These are phyloP conservation scores for Akanthomyces uredinophilus DNA, from an alignment of 2,329 filamentous ascomycete genomes.

Conservation along the genomic window DNA sequence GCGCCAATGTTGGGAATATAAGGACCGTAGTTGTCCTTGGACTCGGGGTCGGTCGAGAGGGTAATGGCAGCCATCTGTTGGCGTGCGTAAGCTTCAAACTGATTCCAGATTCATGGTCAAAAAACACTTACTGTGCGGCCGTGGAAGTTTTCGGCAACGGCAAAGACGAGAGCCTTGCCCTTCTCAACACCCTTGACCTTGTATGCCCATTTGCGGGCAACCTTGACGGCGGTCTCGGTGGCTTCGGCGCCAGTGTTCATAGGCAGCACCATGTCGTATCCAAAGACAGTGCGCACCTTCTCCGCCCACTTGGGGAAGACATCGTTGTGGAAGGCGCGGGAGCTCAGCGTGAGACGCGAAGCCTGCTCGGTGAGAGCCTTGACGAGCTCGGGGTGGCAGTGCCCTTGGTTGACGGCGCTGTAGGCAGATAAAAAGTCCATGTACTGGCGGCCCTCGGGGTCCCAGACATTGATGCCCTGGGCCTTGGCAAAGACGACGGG, in stretches of 20 bases:
- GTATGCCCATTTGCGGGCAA: conserved; percentile 96
- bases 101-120: background rate
- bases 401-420: conserved; percentile 95
- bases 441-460: conserved; percentile 92
- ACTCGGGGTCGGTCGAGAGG: conserved; percentile 92
- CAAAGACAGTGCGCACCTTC: conserved; percentile 82
- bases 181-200: conserved; percentile 87
- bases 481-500: conserved; percentile 89
- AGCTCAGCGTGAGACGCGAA: conserved; percentile 82
- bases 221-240: conserved; percentile 92
- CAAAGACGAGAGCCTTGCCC: conserved; percentile 78
- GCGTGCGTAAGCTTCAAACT: background rate
- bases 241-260: conserved; percentile 99
- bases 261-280: conserved; percentile 95
- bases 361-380: conserved; percentile 88
- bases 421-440: conserved; percentile 98
- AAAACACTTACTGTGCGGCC: conserved; percentile 70
- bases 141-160: conserved; percentile 90
- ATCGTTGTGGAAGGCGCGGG: conserved; percentile 95
- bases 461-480: conserved; percentile 86
- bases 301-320: conserved; percentile 95
- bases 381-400: conserved; percentile 94
- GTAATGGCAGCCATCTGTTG: conserved; percentile 85
- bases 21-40: conserved; percentile 92
- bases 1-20: conserved; percentile 88